Percentiles rank a stretch among this genome's conserved stretches.
Conservation (phyloP, 176 grass and related monocot species). For the Puccinellia tenuiflora region DNA sequence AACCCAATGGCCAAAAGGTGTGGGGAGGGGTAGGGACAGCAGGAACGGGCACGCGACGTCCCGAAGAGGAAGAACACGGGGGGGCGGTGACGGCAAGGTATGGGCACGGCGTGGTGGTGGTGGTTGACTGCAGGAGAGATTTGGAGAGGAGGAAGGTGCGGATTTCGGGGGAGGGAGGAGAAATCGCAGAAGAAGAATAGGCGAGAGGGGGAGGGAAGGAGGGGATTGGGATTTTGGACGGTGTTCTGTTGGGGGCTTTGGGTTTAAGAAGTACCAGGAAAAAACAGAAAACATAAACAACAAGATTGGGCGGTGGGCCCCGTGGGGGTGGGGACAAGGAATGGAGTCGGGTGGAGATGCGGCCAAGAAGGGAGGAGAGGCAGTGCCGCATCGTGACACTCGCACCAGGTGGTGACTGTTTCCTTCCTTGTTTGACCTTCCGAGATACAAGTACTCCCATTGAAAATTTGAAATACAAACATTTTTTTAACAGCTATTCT, state of each 20-base stretch:
- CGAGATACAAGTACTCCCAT: no score
- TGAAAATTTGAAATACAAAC: no score
- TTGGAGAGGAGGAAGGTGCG: background rate
- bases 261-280: constrained; percentile 6
- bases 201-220: background rate
- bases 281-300: background rate
- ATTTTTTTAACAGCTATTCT: no score
- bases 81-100: background rate
- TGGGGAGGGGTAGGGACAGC: background rate
- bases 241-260: background rate
- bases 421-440: no score
- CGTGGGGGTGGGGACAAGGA: background rate
- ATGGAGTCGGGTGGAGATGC: no score
- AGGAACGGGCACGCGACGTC: background rate
- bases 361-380: background rate
- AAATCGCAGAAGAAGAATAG: background rate
- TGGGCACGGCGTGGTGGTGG: background rate
- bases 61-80: background rate
- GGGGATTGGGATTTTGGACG: constrained; percentile 5
- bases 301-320: background rate
- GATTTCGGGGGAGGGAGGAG: background rate
- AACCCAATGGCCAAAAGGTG: background rate
- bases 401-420: no score
- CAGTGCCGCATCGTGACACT: background rate
- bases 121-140: background rate